Conservation (phyloP, 2,329 filamentous ascomycete species). For the Neonectria sp. region DNA sequence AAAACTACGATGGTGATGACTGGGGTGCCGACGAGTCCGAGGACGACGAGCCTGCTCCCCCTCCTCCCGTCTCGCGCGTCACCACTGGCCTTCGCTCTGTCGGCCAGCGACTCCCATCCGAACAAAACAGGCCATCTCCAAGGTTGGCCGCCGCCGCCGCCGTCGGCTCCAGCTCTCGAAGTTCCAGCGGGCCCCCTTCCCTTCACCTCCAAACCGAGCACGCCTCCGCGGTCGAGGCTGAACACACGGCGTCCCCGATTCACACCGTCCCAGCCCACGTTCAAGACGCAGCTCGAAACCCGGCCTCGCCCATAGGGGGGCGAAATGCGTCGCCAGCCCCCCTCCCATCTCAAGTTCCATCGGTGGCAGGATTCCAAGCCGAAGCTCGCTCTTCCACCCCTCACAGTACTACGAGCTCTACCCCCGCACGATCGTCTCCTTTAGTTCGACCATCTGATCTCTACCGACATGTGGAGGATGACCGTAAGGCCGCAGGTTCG, state of each 20-base stretch:
- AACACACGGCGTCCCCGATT: slow-evolving; percentile 11
- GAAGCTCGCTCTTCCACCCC: slow-evolving; percentile 45
- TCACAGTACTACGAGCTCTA: slow-evolving; percentile 41
- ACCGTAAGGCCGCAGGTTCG: slow-evolving; percentile 70
- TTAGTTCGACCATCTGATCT: slow-evolving; percentile 84
- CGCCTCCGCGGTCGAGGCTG: slow-evolving; percentile 12
- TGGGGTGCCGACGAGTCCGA: slow-evolving; percentile 84
- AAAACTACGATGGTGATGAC: slow-evolving; percentile 92
- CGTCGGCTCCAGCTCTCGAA: slow-evolving; percentile 44
- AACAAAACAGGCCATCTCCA: slow-evolving; percentile 44
- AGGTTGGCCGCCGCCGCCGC: slow-evolving; percentile 46
- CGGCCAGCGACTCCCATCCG: slow-evolving; percentile 48
- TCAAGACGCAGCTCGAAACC: slow-evolving; percentile 33
- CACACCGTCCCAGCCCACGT: slow-evolving; percentile 14
- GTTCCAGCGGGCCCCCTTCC: slow-evolving; percentile 45
- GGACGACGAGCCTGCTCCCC: slow-evolving; percentile 65
- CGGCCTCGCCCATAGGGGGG: slow-evolving; percentile 33
- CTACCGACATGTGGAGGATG: slow-evolving; percentile 79
- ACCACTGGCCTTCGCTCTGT: slow-evolving; percentile 49
- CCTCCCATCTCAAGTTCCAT: slow-evolving; percentile 25
- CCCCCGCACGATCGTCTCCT: slow-evolving; percentile 64
- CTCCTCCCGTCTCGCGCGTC: slow-evolving; percentile 50
- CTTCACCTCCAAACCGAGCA: slow-evolving; percentile 47
- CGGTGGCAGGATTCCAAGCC: slow-evolving; percentile 29
- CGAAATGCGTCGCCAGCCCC: slow-evolving; percentile 41